A percentile compares a stretch with the other conserved stretches of the same genome.
phyloP scores from a whole-genome alignment of 768 basidiomycete genomes.

The Tubosaeta sp. region DNA sequence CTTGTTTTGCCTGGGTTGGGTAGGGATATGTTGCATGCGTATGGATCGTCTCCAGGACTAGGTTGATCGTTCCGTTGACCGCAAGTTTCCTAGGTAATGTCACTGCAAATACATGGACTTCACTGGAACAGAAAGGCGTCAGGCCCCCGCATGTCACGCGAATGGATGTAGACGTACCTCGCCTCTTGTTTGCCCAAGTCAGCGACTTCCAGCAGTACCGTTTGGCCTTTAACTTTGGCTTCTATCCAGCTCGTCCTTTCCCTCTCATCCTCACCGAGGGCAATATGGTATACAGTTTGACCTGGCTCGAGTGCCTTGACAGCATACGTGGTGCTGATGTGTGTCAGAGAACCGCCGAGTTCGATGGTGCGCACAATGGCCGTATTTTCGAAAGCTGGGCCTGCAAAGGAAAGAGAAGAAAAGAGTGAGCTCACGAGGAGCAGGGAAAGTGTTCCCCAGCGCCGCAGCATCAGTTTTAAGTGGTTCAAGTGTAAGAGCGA shows the following conservation, averaged over 20 bases:
- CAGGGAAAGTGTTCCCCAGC: slow-evolving; percentile 45
- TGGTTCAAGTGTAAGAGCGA: slow-evolving; percentile 20
- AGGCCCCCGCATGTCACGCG: slow-evolving; percentile 4
- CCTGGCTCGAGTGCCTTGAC: slow-evolving; percentile 66
- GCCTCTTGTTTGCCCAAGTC: slow-evolving; percentile 45
- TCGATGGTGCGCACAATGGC: slow-evolving; percentile 87
- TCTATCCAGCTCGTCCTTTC: slow-evolving; percentile 73
- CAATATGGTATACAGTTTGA: slow-evolving; percentile 62
- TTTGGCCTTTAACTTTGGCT: slow-evolving; percentile 73
- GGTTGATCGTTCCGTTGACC: slow-evolving; percentile 58
- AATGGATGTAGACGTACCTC: slow-evolving; percentile 41
- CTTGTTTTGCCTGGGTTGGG: slow-evolving; percentile 69
- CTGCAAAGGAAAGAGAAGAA: slow-evolving; percentile 36
- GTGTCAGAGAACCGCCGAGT: slow-evolving; percentile 83
- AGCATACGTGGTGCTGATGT: slow-evolving; percentile 86
- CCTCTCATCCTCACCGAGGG: slow-evolving; percentile 59
- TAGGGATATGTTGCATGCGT: slow-evolving; percentile 76
- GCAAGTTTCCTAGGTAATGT: slow-evolving; percentile 57
- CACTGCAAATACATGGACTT: slow-evolving; percentile 55
- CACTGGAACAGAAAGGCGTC: slow-evolving; percentile 30
- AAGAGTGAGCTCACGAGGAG: slow-evolving; percentile 41
- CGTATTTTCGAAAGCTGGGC: slow-evolving; percentile 76
- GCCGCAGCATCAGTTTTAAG: slow-evolving; percentile 37
- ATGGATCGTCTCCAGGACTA: slow-evolving; percentile 76
- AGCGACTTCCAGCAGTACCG: slow-evolving; percentile 45